Conservation (phyloP, 345 rosid genomes). For the Xanthoceras sorbifolium region DNA sequence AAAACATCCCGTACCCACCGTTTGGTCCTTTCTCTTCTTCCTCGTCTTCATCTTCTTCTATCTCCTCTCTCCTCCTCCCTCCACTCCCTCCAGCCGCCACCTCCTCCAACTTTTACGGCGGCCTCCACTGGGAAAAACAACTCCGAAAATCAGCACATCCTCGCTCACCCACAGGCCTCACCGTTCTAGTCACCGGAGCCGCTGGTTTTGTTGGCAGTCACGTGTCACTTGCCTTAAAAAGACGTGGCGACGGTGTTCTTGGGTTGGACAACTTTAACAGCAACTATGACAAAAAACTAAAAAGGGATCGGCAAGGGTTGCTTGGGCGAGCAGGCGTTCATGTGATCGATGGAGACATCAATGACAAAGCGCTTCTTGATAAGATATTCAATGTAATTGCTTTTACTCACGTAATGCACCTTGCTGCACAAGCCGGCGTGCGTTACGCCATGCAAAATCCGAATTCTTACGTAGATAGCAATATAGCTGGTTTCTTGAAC, state of each 20-base stretch:
- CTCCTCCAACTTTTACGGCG: constrained; percentile 38
- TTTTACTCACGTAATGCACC: constrained; percentile 67
- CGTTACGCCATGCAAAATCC: constrained; percentile 74
- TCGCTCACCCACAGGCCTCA: constrained; percentile 37
- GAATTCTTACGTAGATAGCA: constrained; percentile 59
- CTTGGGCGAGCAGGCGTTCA: constrained; percentile 56
- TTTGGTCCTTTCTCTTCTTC: constrained; percentile 52
- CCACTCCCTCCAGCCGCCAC: constrained; percentile 31
- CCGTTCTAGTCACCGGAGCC: constrained; percentile 76
- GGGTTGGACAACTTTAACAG: constrained; percentile 77
- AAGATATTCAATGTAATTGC: constrained; percentile 56
- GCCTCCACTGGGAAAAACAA: constrained; percentile 51
- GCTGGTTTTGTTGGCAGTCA: constrained; percentile 82
- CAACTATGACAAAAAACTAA: constrained; percentile 60
- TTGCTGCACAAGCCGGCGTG: constrained; percentile 72
- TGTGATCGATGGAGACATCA: constrained; percentile 62
- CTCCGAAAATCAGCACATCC: constrained; percentile 54
- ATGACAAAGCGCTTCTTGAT: constrained; percentile 45
- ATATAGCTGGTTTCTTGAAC: constrained; percentile 66
- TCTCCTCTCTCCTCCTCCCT: constrained; percentile 13
- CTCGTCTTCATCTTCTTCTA: constrained; percentile 45
- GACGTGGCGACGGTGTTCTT: constrained; percentile 76
- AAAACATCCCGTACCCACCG: constrained; percentile 45
- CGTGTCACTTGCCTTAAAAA: constrained; percentile 51
- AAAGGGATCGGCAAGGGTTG: constrained; percentile 54